A percentile compares a stretch with the other conserved stretches of the same genome.
These are phyloP conservation scores for Suillus paluster DNA, from an alignment of 768 basidiomycete genomes.

Conservation along the genomic window DNA sequence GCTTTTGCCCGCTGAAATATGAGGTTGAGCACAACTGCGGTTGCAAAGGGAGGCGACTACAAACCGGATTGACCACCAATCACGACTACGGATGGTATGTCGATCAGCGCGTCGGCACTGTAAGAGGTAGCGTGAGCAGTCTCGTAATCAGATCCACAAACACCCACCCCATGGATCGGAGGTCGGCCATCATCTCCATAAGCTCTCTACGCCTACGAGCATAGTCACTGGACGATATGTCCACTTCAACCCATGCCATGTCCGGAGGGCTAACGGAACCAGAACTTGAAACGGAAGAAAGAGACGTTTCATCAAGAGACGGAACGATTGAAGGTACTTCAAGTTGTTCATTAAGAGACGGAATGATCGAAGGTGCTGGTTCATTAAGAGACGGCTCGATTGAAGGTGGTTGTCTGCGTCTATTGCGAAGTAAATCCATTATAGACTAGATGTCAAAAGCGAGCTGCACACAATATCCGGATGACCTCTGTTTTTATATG, in stretches of 20 bases:
- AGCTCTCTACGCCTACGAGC: constrained; percentile 43
- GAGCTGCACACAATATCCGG: neutral
- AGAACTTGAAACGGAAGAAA: no score
- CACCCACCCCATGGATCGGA: constrained; percentile 46
- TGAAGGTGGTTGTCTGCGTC: neutral
- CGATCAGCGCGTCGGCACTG: constrained; percentile 44
- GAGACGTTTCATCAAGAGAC: neutral
- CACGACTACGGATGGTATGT: constrained; percentile 56
- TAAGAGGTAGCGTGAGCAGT: constrained; percentile 9
- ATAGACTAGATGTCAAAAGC: neutral
- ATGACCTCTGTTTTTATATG: neutral
- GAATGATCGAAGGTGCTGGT: no score
- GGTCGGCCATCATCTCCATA: constrained; percentile 42
- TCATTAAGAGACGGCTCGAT: neutral
- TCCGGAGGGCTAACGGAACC: constrained; percentile 4
- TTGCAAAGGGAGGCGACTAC: constrained; percentile 10
- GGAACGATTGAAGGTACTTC: neutral
- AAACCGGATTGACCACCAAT: constrained; percentile 61
- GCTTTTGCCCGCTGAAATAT: constrained; percentile 55
- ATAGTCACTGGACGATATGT: constrained; percentile 42
- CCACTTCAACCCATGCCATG: constrained; percentile 14
- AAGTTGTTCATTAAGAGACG: no score
- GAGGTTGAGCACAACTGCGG: constrained; percentile 2
- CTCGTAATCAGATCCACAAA: neutral
- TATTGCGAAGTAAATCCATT: neutral